Evolutionary conservation across 2,329 filamentous ascomycete genomes (phyloP).

Genomic region (Xylariaceae sp.): DNA sequence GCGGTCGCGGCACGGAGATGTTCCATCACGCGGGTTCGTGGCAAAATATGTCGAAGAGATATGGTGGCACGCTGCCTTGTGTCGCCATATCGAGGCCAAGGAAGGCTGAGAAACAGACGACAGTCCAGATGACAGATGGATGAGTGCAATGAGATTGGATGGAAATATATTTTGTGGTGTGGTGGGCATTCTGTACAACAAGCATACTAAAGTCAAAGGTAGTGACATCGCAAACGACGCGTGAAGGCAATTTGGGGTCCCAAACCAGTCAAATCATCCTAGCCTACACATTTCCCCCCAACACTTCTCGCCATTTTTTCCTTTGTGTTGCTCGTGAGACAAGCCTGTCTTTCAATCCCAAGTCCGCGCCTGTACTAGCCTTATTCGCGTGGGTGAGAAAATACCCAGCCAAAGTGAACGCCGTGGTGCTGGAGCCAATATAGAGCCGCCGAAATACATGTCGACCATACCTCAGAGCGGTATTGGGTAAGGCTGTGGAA

Average conservation of each 20-base stretch:
- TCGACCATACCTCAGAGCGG: neutral
- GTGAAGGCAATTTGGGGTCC: constrained; percentile 6
- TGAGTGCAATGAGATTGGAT: neutral
- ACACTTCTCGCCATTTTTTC: neutral
- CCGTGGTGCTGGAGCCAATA: neutral
- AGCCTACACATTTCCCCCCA: constrained; percentile 14
- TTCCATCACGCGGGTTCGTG: constrained; percentile 23
- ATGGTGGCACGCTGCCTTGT: constrained; percentile 23
- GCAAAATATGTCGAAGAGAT: constrained; percentile 22
- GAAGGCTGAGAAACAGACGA: neutral
- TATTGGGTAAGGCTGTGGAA: neutral
- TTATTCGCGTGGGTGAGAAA: constrained; percentile 1
- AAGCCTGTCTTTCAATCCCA: neutral
- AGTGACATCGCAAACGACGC: constrained; percentile 3
- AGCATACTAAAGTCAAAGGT: constrained; percentile 11
- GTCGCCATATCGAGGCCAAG: constrained; percentile 23
- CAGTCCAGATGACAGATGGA: neutral
- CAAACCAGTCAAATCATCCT: constrained; percentile 7
- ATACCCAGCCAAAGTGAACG: neutral
- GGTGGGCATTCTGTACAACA: constrained; percentile 9
- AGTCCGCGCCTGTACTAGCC: neutral
- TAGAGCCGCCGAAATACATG: neutral
- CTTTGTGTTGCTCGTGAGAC: neutral
- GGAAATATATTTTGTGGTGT: constrained; percentile 5
- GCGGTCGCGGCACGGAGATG: constrained; percentile 23